Evolutionary conservation across 345 rosid genomes (phyloP).

Genomic region (Raphanus sativus): DNA sequence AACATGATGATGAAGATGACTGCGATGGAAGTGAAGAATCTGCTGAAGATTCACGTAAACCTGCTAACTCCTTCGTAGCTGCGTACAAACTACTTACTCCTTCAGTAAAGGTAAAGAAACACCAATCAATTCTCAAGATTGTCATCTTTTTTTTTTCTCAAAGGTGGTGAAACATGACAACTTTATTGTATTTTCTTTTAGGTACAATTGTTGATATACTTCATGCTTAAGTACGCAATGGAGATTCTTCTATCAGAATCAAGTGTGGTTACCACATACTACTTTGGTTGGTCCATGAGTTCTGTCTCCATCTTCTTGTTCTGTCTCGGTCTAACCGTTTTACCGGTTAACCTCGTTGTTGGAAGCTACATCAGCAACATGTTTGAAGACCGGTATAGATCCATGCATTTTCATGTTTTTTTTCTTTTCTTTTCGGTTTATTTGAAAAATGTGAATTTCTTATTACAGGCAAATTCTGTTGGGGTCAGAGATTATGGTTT

Average conservation of each 20-base stretch:
- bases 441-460: constrained; percentile 11
- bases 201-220: constrained; percentile 93
- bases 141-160: neutral
- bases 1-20: constrained; percentile 59
- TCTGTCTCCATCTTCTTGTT: constrained; percentile 83
- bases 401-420: neutral
- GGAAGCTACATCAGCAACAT: constrained; percentile 94
- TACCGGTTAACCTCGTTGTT: constrained; percentile 82
- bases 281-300: constrained; percentile 78
- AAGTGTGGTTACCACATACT: constrained; percentile 81
- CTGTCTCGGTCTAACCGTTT: constrained; percentile 85
- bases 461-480: constrained; percentile 78
- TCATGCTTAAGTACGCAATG: constrained; percentile 93
- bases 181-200: constrained; percentile 21
- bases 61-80: constrained; percentile 65
- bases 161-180: neutral
- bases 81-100: constrained; percentile 93
- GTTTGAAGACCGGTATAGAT: constrained; percentile 85
- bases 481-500: constrained; percentile 88
- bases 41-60: constrained; percentile 52
- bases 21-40: constrained; percentile 69
- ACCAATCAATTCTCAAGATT: neutral
- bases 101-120: constrained; percentile 69
- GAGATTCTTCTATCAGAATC: constrained; percentile 93
- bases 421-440: neutral